Conservation (phyloP, 202 grass and related monocot species). For the Saccharum hybrid region DNA sequence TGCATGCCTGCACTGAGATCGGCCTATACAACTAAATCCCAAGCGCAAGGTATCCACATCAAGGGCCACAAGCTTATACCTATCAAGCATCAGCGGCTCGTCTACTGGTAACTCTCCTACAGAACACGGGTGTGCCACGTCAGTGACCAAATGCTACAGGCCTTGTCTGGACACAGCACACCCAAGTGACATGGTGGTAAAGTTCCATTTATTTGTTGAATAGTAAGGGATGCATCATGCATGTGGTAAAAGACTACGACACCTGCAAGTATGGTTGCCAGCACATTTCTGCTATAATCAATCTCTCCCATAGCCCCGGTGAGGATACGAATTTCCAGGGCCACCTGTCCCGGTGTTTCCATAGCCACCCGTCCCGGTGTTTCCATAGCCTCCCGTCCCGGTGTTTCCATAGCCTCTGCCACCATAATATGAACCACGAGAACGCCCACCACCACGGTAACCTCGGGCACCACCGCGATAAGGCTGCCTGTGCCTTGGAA, state of each 20-base stretch:
- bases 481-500: constrained; percentile 61
- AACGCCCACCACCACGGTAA: constrained; percentile 62
- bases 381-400: constrained; percentile 47
- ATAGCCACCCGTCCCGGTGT: constrained; percentile 45
- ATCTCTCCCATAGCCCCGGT: constrained; percentile 47
- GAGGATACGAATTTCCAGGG: constrained; percentile 46
- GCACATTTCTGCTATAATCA: constrained; percentile 26
- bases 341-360: constrained; percentile 52
- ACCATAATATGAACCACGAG: constrained; percentile 58
- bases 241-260: constrained; percentile 45
- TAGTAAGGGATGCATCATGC: constrained; percentile 23
- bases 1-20: constrained; percentile 41
- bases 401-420: neutral
- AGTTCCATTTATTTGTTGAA: constrained; percentile 52
- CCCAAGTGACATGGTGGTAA: neutral
- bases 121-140: constrained; percentile 20
- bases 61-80: constrained; percentile 45
- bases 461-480: constrained; percentile 64
- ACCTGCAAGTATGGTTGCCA: constrained; percentile 35
- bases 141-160: constrained; percentile 13
- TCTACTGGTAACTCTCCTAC: constrained; percentile 42
- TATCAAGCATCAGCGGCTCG: constrained; percentile 45
- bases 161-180: constrained; percentile 8
- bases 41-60: constrained; percentile 8
- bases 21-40: constrained; percentile 60